phyloP scores from a whole-genome alignment of 2,329 filamentous ascomycete species.

The Pseudocercospora vitis region DNA sequence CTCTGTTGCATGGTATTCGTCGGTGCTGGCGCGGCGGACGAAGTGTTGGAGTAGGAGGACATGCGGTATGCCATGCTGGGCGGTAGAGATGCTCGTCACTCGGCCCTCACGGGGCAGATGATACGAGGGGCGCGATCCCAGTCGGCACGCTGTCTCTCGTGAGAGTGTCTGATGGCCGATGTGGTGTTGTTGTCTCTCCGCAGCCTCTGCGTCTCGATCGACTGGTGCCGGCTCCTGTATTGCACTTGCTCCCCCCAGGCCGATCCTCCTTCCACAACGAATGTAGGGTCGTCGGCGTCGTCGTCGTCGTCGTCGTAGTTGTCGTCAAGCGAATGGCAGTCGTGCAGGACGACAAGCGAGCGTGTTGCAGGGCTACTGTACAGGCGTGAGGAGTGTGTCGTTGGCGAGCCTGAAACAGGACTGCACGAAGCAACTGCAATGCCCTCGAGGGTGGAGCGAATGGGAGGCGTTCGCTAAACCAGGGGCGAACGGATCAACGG shows the following conservation, averaged over 20 bases:
- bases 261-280: constrained; percentile 12
- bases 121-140: constrained; percentile 1
- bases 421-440: constrained; percentile 1
- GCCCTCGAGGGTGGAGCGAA: not conserved
- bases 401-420: constrained; percentile 1
- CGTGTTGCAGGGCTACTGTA: constrained; percentile 9
- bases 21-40: constrained; percentile 52
- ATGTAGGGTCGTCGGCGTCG: too few species aligned
- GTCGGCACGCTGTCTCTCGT: constrained; percentile 1
- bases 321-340: constrained; percentile 17
- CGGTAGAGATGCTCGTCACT: constrained; percentile 12
- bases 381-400: not conserved
- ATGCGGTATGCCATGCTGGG: constrained; percentile 60
- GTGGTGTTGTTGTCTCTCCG: not conserved
- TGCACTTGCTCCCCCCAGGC: not conserved
- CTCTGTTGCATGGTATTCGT: constrained; percentile 54
- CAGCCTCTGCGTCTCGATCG: not conserved
- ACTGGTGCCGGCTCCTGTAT: not conserved
- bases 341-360: constrained; percentile 17
- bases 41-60: constrained; percentile 62
- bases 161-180: constrained; percentile 2
- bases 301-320: too few species aligned
- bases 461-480: not conserved
- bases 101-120: constrained; percentile 7
- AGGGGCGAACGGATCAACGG: constrained; percentile 3